Conservation (phyloP, 192 early-diverging fungal genomes). For the Gryganskiella cystojenkinii region DNA sequence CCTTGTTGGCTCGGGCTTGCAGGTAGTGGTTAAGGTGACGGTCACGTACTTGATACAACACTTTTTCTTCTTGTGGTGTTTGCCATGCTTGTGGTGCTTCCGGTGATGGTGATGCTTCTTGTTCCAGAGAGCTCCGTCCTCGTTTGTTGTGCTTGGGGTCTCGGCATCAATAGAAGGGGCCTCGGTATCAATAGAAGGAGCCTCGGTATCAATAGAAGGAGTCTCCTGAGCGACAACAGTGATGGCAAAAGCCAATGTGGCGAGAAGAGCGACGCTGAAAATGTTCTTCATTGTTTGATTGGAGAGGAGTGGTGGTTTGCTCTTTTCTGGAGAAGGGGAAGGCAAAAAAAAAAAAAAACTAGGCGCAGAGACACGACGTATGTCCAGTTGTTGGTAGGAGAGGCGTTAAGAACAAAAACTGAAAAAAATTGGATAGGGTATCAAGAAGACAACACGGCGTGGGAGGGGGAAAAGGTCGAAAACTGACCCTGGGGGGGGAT, state of each 20-base stretch:
- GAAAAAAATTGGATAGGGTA: too few relatives aligned
- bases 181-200: background rate
- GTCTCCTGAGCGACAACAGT: background rate
- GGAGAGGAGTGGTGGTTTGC: background rate
- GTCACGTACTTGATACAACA: constrained; percentile 28
- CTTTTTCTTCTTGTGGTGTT: background rate
- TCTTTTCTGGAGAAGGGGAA: background rate
- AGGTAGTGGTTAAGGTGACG: constrained; percentile 1
- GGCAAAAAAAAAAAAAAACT: background rate
- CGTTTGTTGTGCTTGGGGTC: background rate
- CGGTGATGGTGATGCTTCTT: background rate
- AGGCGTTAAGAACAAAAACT: too few relatives aligned
- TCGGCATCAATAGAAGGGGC: background rate
- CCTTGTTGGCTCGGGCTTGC: constrained; percentile 8
- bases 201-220: background rate
- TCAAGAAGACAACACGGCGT: too few relatives aligned
- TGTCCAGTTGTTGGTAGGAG: too few relatives aligned
- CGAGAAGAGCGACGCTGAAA: constrained; percentile 3
- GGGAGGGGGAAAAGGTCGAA: background rate
- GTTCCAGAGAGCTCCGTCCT: background rate
- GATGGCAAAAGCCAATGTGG: background rate
- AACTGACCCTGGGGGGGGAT: background rate
- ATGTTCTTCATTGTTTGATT: constrained; percentile 8
- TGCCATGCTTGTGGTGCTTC: constrained; percentile 3
- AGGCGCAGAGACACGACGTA: background rate